Percentiles rank a stretch among this genome's conserved stretches.
Evolutionary conservation across 495 filamentous ascomycete genomes (phyloP).

Genomic region (Penicillium verhagenii): DNA sequence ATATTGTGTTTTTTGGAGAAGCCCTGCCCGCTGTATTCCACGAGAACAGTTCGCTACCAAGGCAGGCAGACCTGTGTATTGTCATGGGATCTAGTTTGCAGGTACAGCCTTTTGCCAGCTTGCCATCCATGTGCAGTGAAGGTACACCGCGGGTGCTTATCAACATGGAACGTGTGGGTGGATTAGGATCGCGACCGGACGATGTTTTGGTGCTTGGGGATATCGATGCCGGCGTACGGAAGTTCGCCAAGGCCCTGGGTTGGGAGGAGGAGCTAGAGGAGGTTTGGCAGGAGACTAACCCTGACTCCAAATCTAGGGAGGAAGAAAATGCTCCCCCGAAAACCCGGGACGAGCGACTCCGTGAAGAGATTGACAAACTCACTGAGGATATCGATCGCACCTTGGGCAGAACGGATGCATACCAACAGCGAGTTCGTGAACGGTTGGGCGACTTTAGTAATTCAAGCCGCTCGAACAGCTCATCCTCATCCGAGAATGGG

Average conservation of each 20-base stretch:
- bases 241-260: conserved; percentile 75
- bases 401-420: conserved; percentile 46
- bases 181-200: conserved; percentile 69
- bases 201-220: conserved; percentile 74
- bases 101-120: conserved; percentile 85
- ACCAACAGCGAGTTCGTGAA: conserved; percentile 41
- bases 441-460: conserved; percentile 26
- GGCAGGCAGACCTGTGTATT: conserved; percentile 74
- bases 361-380: conserved; percentile 53
- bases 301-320: conserved; percentile 32
- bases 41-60: conserved; percentile 51
- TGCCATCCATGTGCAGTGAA: conserved; percentile 63
- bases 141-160: conserved; percentile 75
- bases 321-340: conserved; percentile 29
- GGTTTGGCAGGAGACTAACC: conserved; percentile 59
- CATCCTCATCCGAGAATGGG: conserved; percentile 13
- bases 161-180: conserved; percentile 83
- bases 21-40: conserved; percentile 71
- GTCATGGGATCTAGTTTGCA: conserved; percentile 89
- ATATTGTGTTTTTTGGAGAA: conserved; percentile 98
- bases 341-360: conserved; percentile 55
- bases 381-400: conserved; percentile 53
- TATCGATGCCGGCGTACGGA: conserved; percentile 82
- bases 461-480: neutral
- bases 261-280: conserved; percentile 84